Base-by-base conservation (phyloP, 148 eudicot species). In the Spergularia bocconei region DNA sequence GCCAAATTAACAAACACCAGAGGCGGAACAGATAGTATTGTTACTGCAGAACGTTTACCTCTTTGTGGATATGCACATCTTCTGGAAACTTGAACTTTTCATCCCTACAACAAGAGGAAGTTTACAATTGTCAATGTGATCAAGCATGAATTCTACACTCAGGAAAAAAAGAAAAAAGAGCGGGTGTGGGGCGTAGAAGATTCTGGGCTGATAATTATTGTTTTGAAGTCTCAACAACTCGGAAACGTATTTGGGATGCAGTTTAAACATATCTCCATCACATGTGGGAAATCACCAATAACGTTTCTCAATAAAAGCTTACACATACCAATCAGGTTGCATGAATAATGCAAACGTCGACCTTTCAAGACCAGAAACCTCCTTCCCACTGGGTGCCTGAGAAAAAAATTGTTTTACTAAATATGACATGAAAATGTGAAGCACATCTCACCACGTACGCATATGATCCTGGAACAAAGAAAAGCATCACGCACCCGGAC, bases 311-410 rank as follows among this genome's bases (percentile, higher is more conserved):
- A 13, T 14, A 25, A 21, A 71, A 65, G 52, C 44, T 51, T 11
- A 69, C 14, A 55, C 77, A 53, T 91, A 93, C 98, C 98, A 93
- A 80, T 93, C 91, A 77, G 98, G 98, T 87, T 93, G 98, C 98
- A 91, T 93, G 78, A 93, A 93, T 73, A 93, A 82, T 61, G 98
- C 98, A 84, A 91, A 93, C 13, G 98, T 93, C 13, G 98, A 87
- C 52, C 98, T 93, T 67, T 91, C 98, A 80, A 93, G 79, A 17
- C 89, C 94, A 69, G 80, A 81, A 72, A 89, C 88, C 39, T 78
- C 88, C 83, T 81, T 82, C 57, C 89, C 93, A 33, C 39, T 84
- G 15, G 98, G 95, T 82, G 98, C 98, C 98, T 93, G 77, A 64
- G 69, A 75, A 81, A 72, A 51, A 23, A 21, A 48, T 14, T 0